These are phyloP conservation scores for Terfezia boudieri DNA, from an alignment of 495 filamentous ascomycete species.

Conservation along the genomic window DNA sequence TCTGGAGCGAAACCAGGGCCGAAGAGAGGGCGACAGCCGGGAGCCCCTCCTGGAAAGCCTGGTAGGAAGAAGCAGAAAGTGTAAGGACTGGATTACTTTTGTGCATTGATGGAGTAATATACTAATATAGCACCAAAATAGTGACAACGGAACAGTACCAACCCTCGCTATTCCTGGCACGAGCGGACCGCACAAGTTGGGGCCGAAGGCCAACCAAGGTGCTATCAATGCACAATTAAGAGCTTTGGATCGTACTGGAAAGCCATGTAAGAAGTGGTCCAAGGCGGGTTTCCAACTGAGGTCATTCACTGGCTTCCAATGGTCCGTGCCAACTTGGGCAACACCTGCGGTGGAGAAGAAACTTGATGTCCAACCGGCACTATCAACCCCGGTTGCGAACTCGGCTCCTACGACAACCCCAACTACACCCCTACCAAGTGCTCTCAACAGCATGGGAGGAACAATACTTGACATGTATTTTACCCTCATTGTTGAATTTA, in stretches of 20 bases:
- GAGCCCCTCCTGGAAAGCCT: conserved; percentile 43
- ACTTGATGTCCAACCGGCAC: background rate
- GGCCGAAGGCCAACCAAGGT: conserved; percentile 91
- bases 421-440: background rate
- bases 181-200: conserved; percentile 42
- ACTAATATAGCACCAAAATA: conserved; percentile 12
- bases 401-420: background rate
- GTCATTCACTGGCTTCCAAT: conserved; percentile 75
- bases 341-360: conserved; percentile 26
- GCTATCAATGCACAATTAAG: conserved; percentile 93
- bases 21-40: conserved; percentile 34
- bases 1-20: conserved; percentile 31
- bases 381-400: background rate
- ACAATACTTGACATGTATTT: background rate
- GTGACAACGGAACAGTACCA: conserved; percentile 33
- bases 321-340: conserved; percentile 70
- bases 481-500: background rate
- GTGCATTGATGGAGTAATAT: no score
- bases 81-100: conserved; percentile 28
- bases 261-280: conserved; percentile 79
- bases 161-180: conserved; percentile 25
- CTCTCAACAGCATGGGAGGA: background rate
- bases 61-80: conserved; percentile 81
- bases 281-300: conserved; percentile 63
- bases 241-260: conserved; percentile 71